phyloP scores from a whole-genome alignment of 1,284 basidiomycete genomes.

The Takashimella koratensis region DNA sequence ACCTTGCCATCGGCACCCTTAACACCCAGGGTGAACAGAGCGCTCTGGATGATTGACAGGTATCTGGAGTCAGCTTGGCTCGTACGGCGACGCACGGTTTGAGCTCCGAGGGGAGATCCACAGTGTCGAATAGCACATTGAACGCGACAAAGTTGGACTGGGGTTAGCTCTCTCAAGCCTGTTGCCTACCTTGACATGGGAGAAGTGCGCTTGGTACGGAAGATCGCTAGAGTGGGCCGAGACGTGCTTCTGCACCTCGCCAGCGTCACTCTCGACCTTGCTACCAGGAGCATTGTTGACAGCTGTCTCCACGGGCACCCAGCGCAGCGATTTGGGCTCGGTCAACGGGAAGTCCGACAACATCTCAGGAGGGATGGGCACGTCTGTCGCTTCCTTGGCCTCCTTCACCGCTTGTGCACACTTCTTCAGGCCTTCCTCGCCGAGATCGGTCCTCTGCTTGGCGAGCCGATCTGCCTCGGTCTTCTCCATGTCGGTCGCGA shows the following conservation, averaged over 20 bases:
- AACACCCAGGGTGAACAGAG: constrained; percentile 88
- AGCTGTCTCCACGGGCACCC: constrained; percentile 82
- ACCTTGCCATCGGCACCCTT: constrained; percentile 63
- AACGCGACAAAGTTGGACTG: constrained; percentile 89
- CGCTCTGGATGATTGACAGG: constrained; percentile 73
- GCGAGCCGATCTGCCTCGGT: constrained; percentile 76
- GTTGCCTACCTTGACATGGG: constrained; percentile 67
- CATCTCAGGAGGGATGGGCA: constrained; percentile 74
- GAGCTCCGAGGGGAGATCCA: constrained; percentile 64
- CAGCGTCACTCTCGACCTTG: constrained; percentile 20
- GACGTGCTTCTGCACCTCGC: constrained; percentile 61
- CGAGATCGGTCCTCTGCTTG: constrained; percentile 66
- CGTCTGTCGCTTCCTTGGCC: constrained; percentile 84
- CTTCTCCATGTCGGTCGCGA: constrained; percentile 75
- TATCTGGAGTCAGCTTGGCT: constrained; percentile 60
- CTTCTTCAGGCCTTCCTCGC: constrained; percentile 73
- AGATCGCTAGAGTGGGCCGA: constrained; percentile 64
- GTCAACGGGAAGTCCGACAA: constrained; percentile 82
- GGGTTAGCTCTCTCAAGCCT: background rate
- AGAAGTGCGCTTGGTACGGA: constrained; percentile 92
- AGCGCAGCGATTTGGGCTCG: constrained; percentile 76
- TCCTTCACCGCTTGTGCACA: constrained; percentile 67
- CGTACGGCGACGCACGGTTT: constrained; percentile 60
- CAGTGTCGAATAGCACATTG: constrained; percentile 72
- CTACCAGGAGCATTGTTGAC: constrained; percentile 40